Conservation (phyloP, 2,329 filamentous ascomycete species). For the Trematosphaeria pertusa region DNA sequence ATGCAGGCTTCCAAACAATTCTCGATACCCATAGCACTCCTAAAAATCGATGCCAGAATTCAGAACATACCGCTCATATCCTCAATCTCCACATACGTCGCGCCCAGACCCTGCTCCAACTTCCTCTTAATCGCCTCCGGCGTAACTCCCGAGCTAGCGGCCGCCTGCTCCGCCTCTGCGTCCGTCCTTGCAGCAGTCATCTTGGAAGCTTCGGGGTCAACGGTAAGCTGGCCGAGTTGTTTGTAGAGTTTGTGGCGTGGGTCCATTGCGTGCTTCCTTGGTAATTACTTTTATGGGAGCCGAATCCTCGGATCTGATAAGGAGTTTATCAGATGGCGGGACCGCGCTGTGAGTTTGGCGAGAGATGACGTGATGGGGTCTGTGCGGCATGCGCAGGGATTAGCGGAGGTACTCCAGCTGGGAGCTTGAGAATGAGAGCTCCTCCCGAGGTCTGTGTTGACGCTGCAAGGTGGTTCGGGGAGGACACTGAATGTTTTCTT, state of each 20-base stretch:
- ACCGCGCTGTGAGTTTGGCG: conserved; percentile 8
- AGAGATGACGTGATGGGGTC: conserved; percentile 25
- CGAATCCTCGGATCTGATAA: conserved; percentile 48
- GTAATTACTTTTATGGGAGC: no score
- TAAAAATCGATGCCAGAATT: conserved; percentile 1
- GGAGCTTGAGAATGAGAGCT: no score
- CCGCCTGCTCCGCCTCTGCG: conserved; percentile 57
- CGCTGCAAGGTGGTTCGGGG: conserved; percentile 7
- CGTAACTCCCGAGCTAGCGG: conserved; percentile 69
- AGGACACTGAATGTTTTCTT: conserved; percentile 38
- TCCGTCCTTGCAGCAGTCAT: conserved; percentile 57
- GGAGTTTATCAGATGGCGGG: conserved; percentile 44
- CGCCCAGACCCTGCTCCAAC: conserved; percentile 73
- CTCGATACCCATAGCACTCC: neutral
- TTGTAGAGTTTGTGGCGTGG: conserved; percentile 44
- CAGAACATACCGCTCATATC: conserved; percentile 81
- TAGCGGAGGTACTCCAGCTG: no score
- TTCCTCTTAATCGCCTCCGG: conserved; percentile 73
- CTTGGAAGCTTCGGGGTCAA: conserved; percentile 20
- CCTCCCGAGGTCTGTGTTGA: no score
- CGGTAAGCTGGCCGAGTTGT: conserved; percentile 35
- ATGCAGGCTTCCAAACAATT: no score
- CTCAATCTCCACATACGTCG: conserved; percentile 82
- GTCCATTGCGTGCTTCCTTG: conserved; percentile 35
- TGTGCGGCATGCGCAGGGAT: conserved; percentile 22